These are phyloP conservation scores for Sutorius australiensis DNA, from an alignment of 768 basidiomycete genomes.

Conservation along the genomic window DNA sequence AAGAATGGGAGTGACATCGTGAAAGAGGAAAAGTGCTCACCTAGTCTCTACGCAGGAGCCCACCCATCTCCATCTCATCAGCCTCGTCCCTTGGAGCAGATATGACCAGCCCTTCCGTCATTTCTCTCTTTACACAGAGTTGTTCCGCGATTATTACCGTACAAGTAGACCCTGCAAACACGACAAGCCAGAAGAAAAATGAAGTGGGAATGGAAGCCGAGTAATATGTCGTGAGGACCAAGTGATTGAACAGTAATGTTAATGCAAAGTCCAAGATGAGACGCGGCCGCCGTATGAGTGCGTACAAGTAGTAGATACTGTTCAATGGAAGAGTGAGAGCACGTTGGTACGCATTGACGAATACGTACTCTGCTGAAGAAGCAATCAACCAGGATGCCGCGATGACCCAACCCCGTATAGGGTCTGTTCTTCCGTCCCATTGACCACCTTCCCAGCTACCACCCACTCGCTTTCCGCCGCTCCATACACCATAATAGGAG, in stretches of 20 bases:
- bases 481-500: conserved; percentile 72
- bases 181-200: conserved; percentile 86
- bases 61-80: conserved; percentile 56
- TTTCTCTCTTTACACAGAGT: conserved; percentile 85
- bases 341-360: conserved; percentile 1
- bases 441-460: conserved; percentile 43
- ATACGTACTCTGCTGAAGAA: conserved; percentile 78
- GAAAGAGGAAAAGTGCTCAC: conserved; percentile 36
- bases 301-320: conserved; percentile 78
- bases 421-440: conserved; percentile 72
- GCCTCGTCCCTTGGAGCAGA: conserved; percentile 39
- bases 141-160: conserved; percentile 86
- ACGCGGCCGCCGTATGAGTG: conserved; percentile 85
- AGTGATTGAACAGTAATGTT: conserved; percentile 87
- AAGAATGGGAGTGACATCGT: conserved; percentile 1
- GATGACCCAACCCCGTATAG: conserved; percentile 85
- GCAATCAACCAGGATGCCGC: conserved; percentile 83
- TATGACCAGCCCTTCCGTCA: conserved; percentile 76
- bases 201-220: conserved; percentile 70
- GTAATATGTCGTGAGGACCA: conserved; percentile 89
- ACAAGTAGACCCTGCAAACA: conserved; percentile 64
- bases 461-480: conserved; percentile 72
- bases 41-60: conserved; percentile 54
- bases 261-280: conserved; percentile 92
- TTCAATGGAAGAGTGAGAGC: conserved; percentile 9